Base-by-base conservation (phyloP, 1,139 yeast species). In the Candida frijolesensis region DNA sequence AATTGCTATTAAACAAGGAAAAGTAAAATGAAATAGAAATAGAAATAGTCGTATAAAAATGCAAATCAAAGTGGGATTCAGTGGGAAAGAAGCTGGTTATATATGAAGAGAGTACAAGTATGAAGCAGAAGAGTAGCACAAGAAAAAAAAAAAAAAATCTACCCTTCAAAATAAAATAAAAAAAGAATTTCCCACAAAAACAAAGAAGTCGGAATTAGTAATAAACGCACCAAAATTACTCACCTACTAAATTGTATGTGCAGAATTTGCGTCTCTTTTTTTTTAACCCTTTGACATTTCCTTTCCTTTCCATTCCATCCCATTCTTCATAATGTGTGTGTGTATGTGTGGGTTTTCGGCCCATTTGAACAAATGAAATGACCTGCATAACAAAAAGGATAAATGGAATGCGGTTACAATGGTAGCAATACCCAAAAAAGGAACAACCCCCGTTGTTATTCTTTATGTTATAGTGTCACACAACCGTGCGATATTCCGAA, bases 231-330 rank as follows among this genome's bases (percentile, higher is more conserved):
- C 12, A 27, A 40, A 40, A 27, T 40, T 25, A 40, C 43, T 40
- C 43, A 40, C 33, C 15, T 2, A 25, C 4, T 3, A 25, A 25
- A 25, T 22, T 22, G 6, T 22, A 22, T 22, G 7, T 7, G 25
- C 4, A 22, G 7, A 22, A 4, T 25, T 25, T 25, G 29, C 29
- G 29, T 25, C 29, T 22, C 25, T 39, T 39, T 40, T 19, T 19
- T 39, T 39, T 39, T 40, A 40, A 27, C 43, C 43, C 43, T 40
- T 40, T 40, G 34, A 40, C 43, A 39, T 19, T 38, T 22, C 3
- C 18, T 22, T 18, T 18, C 29, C 4, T 34, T 34, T 25, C 29
- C 4, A 25, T 25, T 25, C 29, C 10, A n/a, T n/a, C n/a, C n/a
- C n/a, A n/a, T n/a, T n/a, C n/a, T n/a, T n/a, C n/a, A n/a, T n/a